A percentile compares a stretch with the other conserved stretches of the same genome.
These are phyloP conservation scores for Prunus persica DNA, from an alignment of 306 rosid species.

Conservation along the genomic window Prunus_persica_NCBIv2 NC_034014.1:24345501-24346000, in stretches of 20 bases:
- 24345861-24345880: background rate
- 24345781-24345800: background rate
- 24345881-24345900: background rate
- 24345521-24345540: too few relatives aligned
- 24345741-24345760: background rate
- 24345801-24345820: background rate
- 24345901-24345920: background rate
- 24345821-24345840: background rate
- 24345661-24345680: too few relatives aligned
- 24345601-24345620: too few relatives aligned
- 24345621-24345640: too few relatives aligned
- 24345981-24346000: constrained; percentile 42
- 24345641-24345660: too few relatives aligned
- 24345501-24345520: background rate
- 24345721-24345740: background rate
- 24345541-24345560: too few relatives aligned
- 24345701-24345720: too few relatives aligned
- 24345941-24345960: constrained; percentile 9
- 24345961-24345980: constrained; percentile 69
- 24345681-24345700: too few relatives aligned
- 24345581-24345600: too few relatives aligned
- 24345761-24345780: background rate
- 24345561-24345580: too few relatives aligned
- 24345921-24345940: background rate
- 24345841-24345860: background rate